Conservation (phyloP, 2,329 filamentous ascomycete species). For the Fragosphaeria purpurea region DNA sequence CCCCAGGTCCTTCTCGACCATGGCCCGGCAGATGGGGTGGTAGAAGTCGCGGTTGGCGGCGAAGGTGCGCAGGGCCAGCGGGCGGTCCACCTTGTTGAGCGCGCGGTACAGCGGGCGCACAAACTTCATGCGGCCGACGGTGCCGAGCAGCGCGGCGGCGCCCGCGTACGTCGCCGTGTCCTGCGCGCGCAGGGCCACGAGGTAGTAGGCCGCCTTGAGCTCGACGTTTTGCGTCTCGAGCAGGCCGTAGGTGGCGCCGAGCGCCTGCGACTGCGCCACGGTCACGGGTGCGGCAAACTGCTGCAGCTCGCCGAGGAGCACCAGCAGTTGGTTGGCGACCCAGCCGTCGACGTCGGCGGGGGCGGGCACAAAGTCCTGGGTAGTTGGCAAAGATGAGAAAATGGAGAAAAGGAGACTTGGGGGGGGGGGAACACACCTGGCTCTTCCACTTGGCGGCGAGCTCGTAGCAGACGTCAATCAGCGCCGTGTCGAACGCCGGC, state of each 20-base stretch:
- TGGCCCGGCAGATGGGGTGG: constrained; percentile 79
- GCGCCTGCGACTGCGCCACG: constrained; percentile 53
- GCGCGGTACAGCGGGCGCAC: constrained; percentile 75
- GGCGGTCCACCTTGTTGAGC: constrained; percentile 62
- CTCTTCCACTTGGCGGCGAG: constrained; percentile 75
- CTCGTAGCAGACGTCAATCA: constrained; percentile 76
- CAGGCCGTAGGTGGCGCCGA: constrained; percentile 69
- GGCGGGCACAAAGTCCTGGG: constrained; percentile 51
- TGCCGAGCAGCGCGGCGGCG: constrained; percentile 64
- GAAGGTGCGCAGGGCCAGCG: constrained; percentile 72
- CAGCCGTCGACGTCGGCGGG: constrained; percentile 61
- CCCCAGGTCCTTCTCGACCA: constrained; percentile 77
- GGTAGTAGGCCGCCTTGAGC: constrained; percentile 69
- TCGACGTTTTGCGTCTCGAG: constrained; percentile 74
- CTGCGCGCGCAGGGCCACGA: constrained; percentile 65
- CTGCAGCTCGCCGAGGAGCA: constrained; percentile 77
- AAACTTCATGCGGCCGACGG: constrained; percentile 94
- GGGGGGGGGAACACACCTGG: constrained; percentile 27
- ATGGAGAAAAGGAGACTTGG: neutral
- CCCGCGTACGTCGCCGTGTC: constrained; percentile 60
- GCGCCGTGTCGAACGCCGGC: constrained; percentile 78
- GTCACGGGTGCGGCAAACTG: constrained; percentile 54
- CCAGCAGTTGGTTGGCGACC: constrained; percentile 79
- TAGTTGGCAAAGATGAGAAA: constrained; percentile 5
- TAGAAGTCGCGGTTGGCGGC: constrained; percentile 86